Evolutionary conservation across 1,284 basidiomycete species (phyloP), one percentile per base, ranked within the genome.

Genomic region (Afroboletus lepidellus): DNA sequence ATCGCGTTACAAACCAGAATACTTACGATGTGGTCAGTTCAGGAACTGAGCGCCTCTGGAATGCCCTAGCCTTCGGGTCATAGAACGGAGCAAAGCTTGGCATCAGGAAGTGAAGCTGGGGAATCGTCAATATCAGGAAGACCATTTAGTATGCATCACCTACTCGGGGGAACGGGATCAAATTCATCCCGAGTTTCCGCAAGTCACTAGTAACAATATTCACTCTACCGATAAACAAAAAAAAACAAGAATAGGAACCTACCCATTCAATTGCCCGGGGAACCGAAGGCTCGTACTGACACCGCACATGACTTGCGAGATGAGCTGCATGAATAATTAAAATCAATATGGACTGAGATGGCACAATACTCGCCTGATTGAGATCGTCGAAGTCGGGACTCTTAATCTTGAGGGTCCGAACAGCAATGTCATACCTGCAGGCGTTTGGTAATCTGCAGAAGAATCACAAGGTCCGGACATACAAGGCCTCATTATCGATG

Each of bases 401-500:
- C 58, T 85, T 80, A 50, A 85, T 78, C 69, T 92, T 90, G 56
- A 95, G 75, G 8, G 87, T 87, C 44, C 83, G 79, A 32, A 83
- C 77, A 53, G 85, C 85, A 60, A 97, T 94, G 58, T 95, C 86
- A 68, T 95, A 92, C 56, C 86, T 88, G 51, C 7, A 47, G 16
- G 36, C 29, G 39, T 20, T 53, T 32, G 21, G 29, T 18, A 41
- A 30, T 30, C 7, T 20, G 46, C 48, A 25, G 36, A 27, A 36
- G 25, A 0, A 37, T 25, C 27, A 23, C 15, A 6, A 25, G 8
- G 15, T n/a, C 15, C 23, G 15, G 9, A 74, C 81, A 46, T 53
- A 94, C 78, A 97, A 73, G 5, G 94, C 94, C 72, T 98, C 94
- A 70, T 98, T 98, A 73, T 98, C 91, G 49, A 97, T 84, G 69